A percentile compares a stretch with the other conserved stretches of the same genome.
Evolutionary conservation across 768 basidiomycete genomes (phyloP).

Genomic region (Gymnopilus dilepis): DNA sequence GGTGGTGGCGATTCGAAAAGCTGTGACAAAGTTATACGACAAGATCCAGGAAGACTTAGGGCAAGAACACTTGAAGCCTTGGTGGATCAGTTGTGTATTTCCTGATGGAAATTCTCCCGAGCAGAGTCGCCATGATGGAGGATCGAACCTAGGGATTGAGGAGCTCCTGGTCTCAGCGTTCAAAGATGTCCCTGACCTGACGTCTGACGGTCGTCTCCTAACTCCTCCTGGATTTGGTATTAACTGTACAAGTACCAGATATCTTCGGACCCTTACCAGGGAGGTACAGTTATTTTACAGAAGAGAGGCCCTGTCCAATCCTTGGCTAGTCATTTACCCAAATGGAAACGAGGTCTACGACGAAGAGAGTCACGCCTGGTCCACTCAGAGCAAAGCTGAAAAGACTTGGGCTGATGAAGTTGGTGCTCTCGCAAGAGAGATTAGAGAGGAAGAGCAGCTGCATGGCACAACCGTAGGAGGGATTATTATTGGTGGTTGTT

Average conservation of each 20-base stretch:
- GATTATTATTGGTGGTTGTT: constrained; percentile 73
- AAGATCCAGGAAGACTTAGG: constrained; percentile 13
- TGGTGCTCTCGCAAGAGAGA: constrained; percentile 24
- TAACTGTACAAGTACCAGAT: constrained; percentile 67
- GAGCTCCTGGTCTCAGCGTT: constrained; percentile 52
- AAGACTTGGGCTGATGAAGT: constrained; percentile 43
- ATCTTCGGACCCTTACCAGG: constrained; percentile 44
- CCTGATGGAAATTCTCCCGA: constrained; percentile 56
- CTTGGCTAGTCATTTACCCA: constrained; percentile 74
- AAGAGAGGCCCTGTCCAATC: constrained; percentile 27
- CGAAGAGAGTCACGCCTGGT: constrained; percentile 50
- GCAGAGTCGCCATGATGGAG: constrained; percentile 26
- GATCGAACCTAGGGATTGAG: constrained; percentile 32
- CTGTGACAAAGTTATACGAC: constrained; percentile 49
- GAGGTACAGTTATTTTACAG: constrained; percentile 37
- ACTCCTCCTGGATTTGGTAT: constrained; percentile 67
- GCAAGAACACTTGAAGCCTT: constrained; percentile 51
- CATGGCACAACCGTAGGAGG: constrained; percentile 44
- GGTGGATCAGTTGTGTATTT: constrained; percentile 78
- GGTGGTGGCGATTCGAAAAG: constrained; percentile 64
- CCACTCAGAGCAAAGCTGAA: constrained; percentile 11
- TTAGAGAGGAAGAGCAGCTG: constrained; percentile 19
- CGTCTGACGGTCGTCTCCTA: constrained; percentile 21
- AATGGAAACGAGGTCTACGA: constrained; percentile 70
- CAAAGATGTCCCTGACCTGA: constrained; percentile 16